phyloP scores from a whole-genome alignment of 768 basidiomycete species.

The Leccinum incarnatum region DNA sequence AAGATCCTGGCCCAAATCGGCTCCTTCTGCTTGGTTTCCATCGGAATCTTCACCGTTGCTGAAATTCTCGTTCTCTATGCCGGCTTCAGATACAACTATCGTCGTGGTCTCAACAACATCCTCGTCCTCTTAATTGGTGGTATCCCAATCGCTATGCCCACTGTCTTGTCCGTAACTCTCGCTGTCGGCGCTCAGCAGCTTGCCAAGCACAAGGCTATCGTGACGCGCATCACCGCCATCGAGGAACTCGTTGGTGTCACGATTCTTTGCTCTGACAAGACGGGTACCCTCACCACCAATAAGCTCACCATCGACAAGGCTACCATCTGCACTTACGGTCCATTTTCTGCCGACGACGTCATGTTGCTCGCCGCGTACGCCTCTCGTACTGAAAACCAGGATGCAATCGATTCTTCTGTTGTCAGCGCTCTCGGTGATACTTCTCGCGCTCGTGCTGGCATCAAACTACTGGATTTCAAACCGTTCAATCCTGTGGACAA shows the following conservation, averaged over 20 bases:
- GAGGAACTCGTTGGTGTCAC: conserved; percentile 98
- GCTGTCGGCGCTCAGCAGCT: conserved; percentile 99
- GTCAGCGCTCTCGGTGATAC: conserved; percentile 75
- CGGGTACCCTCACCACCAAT: conserved; percentile 97
- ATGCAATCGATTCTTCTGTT: conserved; percentile 91
- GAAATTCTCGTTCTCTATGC: conserved; percentile 95
- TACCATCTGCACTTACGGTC: conserved; percentile 88
- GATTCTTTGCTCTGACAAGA: conserved; percentile 98
- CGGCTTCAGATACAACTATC: conserved; percentile 86
- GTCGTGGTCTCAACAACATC: conserved; percentile 95
- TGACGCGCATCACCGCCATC: conserved; percentile 99
- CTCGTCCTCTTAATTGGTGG: conserved; percentile 99
- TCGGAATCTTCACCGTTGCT: conserved; percentile 92
- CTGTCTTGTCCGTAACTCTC: conserved; percentile 95
- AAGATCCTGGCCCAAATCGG: conserved; percentile 98
- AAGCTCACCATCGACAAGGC: conserved; percentile 96
- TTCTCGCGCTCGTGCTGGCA: conserved; percentile 78
- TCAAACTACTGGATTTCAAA: conserved; percentile 98
- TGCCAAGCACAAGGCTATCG: conserved; percentile 98
- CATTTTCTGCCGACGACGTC: conserved; percentile 86
- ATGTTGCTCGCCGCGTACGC: conserved; percentile 94
- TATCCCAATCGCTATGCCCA: conserved; percentile 99
- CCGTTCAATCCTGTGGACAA: conserved; percentile 99
- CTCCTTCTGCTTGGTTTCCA: conserved; percentile 94
- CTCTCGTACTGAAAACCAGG: conserved; percentile 98